phyloP scores from a whole-genome alignment of 2,329 filamentous ascomycete genomes.

The Aspergillus ochraceoroseus region DNA sequence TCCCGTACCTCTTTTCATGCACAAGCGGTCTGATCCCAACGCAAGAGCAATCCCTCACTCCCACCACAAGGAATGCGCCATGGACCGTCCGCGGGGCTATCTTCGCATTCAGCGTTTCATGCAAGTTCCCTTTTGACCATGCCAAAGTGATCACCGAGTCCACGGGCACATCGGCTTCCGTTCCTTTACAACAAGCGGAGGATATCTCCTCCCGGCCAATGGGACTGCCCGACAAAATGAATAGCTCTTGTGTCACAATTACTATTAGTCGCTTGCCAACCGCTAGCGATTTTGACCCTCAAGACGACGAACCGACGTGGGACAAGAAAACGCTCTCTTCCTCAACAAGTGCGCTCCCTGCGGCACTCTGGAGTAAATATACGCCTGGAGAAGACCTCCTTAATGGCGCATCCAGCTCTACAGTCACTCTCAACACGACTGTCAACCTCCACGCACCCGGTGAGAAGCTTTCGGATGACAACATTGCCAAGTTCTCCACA shows the following conservation, averaged over 20 bases:
- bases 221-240: background rate
- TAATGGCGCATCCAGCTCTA: background rate
- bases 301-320: background rate
- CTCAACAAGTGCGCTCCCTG: background rate
- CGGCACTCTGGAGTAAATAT: background rate
- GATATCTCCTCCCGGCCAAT: background rate
- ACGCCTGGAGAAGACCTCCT: background rate
- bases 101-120: constrained; percentile 5
- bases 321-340: background rate
- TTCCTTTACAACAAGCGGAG: background rate
- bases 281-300: background rate
- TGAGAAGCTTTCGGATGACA: background rate
- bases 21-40: constrained; percentile 2
- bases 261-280: background rate
- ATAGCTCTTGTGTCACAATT: background rate
- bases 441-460: background rate
- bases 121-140: constrained; percentile 7
- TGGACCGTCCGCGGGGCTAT: constrained; percentile 3
- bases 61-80: background rate
- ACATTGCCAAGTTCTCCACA: background rate
- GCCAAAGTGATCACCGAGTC: background rate
- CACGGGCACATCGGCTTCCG: background rate
- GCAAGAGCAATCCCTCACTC: background rate
- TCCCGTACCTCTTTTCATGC: background rate
- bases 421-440: background rate